Evolutionary conservation across 345 rosid genomes (phyloP), one percentile per base, ranked within the genome.

Genomic region (Stellera chamaejasme): DNA sequence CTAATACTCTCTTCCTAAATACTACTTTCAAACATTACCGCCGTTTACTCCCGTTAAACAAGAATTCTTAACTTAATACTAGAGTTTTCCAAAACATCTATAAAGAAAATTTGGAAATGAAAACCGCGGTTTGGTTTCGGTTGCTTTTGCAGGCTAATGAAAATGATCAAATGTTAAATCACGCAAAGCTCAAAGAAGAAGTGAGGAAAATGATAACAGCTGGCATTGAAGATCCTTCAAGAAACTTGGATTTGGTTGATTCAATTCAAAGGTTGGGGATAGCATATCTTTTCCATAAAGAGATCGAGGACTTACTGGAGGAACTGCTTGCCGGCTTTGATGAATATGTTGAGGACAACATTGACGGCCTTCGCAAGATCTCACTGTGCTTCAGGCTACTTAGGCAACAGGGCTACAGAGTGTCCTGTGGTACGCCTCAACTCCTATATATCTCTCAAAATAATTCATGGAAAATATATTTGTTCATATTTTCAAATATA

Each of bases 271-370:
- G 72, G 2, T 39, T 77, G 13, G 86, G 85, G 2, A 15, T 80
- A 11, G 52, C 68, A 7, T 78, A 83, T 42, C 85, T 69, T 69
- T 83, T 83, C 19, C 58, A 75, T 19, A 9, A 7, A 1, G 80
- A 81, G 67, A 66, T 69, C 25, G 75, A 69, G 6, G 57, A 48
- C 16, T 16, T 43, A 36, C 13, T 75, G 27, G 44, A 47, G 13
- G 45, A 7, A 27, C 56, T 65, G 3, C 19, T 45, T 3, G 39
- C 5, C 5, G 19, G 9, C 1, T 8, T 32, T 32, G 39, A 32
- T 32, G 12, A 28, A 16, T 51, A 49, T 27, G 46, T 44, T 41
- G 10, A 32, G 39, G 50, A 6, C 27, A 3, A 47, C 12, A 27
- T 48, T 12, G 16, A 66, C 13, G 69, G 63, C 36, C 53, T 73